Percentiles rank a stretch among this genome's conserved stretches.
These are phyloP conservation scores for Scytalidium sp. DNA, from an alignment of 2,329 filamentous ascomycete species.

Conservation along the genomic window DNA sequence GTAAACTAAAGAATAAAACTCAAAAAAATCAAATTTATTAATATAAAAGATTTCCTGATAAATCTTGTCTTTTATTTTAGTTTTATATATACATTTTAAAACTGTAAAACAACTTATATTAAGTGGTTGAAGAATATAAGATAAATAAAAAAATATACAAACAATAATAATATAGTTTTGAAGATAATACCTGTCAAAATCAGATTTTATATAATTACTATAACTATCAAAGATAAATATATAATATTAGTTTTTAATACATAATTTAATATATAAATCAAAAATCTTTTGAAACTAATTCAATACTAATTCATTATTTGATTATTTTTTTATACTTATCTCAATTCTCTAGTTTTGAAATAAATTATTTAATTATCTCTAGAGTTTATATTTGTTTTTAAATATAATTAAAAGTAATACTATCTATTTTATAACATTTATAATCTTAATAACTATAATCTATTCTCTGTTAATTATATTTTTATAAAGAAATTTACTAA, in stretches of 20 bases:
- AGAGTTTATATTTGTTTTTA: conserved; percentile 15
- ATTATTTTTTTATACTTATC: conserved; percentile 31
- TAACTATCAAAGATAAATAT: conserved; percentile 36
- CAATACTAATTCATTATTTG: conserved; percentile 30
- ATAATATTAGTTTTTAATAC: conserved; percentile 23
- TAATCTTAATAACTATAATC: conserved; percentile 20
- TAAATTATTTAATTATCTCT: conserved; percentile 23
- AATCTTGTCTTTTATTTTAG: conserved; percentile 26
- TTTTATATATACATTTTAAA: conserved; percentile 31
- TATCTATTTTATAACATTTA: conserved; percentile 18
- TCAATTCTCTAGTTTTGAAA: conserved; percentile 26
- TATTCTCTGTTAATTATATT: conserved; percentile 24
- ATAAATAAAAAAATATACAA: conserved; percentile 35
- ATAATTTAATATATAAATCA: conserved; percentile 25
- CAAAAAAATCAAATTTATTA: conserved; percentile 25
- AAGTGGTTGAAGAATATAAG: conserved; percentile 37
- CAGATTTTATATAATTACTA: conserved; percentile 26
- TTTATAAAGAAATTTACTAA: conserved; percentile 11
- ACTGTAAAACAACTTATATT: conserved; percentile 34
- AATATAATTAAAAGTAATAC: conserved; percentile 24
- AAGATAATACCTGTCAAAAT: conserved; percentile 33
- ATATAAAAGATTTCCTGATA: conserved; percentile 27
- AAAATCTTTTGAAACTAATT: conserved; percentile 34
- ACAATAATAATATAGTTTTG: conserved; percentile 35
- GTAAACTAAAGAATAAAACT: conserved; percentile 25